Evolutionary conservation across 768 basidiomycete genomes (phyloP), one percentile per base, ranked within the genome.

Genomic region (Rubroboletus pulcherrimus): DNA sequence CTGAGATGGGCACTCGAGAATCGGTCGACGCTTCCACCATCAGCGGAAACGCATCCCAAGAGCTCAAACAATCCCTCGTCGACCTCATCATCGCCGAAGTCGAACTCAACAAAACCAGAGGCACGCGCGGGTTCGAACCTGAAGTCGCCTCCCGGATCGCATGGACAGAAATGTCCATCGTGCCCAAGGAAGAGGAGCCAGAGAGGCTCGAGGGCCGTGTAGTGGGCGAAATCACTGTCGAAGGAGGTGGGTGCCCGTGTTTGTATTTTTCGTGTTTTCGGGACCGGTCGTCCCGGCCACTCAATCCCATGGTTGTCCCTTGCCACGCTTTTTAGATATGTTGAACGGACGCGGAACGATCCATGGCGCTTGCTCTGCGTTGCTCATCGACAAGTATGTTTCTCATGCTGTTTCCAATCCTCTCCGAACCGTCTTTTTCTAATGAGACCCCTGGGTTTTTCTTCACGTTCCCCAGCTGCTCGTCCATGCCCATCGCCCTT

Each of bases 301-400:
- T 47, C 31, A n/a, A 7, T 45, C 4, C 8, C 19, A 31, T 15
- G 31, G 19, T 19, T 15, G 7, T 11, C 7, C 24, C 11, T 46
- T 10, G 10, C 11, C 17, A 31, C 12, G 19, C 43, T 2, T 5
- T 17, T n/a, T 26, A 84, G 83, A 84, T 56, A 84, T 85, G 82
- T 49, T 84, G 9, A 84, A 84, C 56, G 73, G 70, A 19, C 59
- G 46, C 4, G 74, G 75, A n/a, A 74, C 65, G 40, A 60, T 85
- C 1, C 84, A 85, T 45, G 83, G 83, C 29, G 82, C 77, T 19
- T 85, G 83, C 58, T 74, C 78, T 3, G 82, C 80, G 0, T 74
- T 78, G 50, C 66, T 85, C 5, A 75, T 84, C 39, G 83, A 85
- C 66, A 60, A 76, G 83, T 80, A 43, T 30, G 77, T 73, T 17